These are phyloP conservation scores for Fusarium circinatum DNA, from an alignment of 2,329 filamentous ascomycete species.

Conservation along the genomic window DNA sequence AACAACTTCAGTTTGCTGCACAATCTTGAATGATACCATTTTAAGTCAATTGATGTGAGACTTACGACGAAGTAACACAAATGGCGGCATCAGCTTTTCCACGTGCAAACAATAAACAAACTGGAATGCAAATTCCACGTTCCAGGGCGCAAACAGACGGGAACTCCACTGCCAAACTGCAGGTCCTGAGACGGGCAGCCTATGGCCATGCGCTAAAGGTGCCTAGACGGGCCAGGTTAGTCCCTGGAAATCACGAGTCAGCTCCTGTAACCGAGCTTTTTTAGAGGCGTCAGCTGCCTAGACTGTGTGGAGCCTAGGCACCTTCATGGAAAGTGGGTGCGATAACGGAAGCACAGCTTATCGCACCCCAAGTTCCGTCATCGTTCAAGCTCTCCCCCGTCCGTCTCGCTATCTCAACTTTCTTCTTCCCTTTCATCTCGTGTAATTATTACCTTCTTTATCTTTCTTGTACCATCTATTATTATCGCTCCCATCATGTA, in stretches of 20 bases:
- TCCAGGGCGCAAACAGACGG: slow-evolving; percentile 1
- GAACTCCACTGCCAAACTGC: neutral
- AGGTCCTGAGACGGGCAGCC: neutral
- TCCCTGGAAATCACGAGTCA: slow-evolving; percentile 21
- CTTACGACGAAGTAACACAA: neutral
- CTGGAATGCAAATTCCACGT: slow-evolving; percentile 13
- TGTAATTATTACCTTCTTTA: neutral
- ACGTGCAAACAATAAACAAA: slow-evolving; percentile 14
- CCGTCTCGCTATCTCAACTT: neutral
- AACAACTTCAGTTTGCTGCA: neutral
- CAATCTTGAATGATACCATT: neutral
- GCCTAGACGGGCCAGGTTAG: slow-evolving; percentile 12
- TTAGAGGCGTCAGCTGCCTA: slow-evolving; percentile 30
- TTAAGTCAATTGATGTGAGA: neutral
- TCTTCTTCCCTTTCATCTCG: slow-evolving; percentile 9
- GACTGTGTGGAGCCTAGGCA: neutral
- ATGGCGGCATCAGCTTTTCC: slow-evolving; percentile 16
- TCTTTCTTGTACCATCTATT: slow-evolving; percentile 6
- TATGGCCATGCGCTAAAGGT: neutral
- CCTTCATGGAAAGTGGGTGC: slow-evolving; percentile 6
- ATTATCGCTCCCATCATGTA: slow-evolving; percentile 37
- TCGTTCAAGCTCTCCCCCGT: slow-evolving; percentile 34
- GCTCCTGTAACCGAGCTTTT: slow-evolving; percentile 12
- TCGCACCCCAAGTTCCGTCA: slow-evolving; percentile 32
- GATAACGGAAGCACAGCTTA: slow-evolving; percentile 41